Evolutionary conservation across 345 rosid genomes (phyloP), one percentile per base, ranked within the genome.

Genomic region (Eucalyptus decipiens): DNA sequence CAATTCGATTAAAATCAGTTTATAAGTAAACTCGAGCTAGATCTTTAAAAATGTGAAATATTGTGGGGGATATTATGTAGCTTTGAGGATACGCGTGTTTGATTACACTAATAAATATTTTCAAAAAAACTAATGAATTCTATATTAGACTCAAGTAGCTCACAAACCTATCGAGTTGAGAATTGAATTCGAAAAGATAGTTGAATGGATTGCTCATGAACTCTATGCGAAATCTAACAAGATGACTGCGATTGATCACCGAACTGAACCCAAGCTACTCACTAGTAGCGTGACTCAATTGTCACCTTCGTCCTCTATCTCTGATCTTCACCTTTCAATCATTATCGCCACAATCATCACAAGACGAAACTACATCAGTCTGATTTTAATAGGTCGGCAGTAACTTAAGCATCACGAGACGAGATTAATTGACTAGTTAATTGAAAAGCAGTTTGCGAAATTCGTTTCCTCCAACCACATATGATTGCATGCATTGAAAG

Each of bases 141-240:
- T 65, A 30, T 4, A n/a, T 65, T 15, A 4, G 19, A n/a, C 37
- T n/a, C 76, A 15, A n/a, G 37, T n/a, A 65, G 37, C 10, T 65
- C 37, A 15, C 37, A 65, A 15, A 30, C 76, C 18, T n/a, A n/a
- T 62, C 10, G 5, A 30, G 19, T 15, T 62, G 18, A 13, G 18
- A 62, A 62, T 6, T 62, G 5, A 30, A 30, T 32, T 65, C 19
- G 3, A 65, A 65, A 65, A n/a, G 37, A n/a, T n/a, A 65, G 17
- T 15, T 6, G 11, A 65, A 17, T 65, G 15, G 11, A 0, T 65
- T 0, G 21, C 8, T 65, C 4, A 0, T 11, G 2, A 60, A 60
- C 17, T 28, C 32, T 28, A 60, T 28, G 4, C 1, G 2, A n/a
- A 65, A 65, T 65, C 0, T 30, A 5, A n/a, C 0, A 6, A 65